These are phyloP conservation scores for Quercus tomentella DNA, from an alignment of 331 rosid species.

Conservation along the genomic window DNA sequence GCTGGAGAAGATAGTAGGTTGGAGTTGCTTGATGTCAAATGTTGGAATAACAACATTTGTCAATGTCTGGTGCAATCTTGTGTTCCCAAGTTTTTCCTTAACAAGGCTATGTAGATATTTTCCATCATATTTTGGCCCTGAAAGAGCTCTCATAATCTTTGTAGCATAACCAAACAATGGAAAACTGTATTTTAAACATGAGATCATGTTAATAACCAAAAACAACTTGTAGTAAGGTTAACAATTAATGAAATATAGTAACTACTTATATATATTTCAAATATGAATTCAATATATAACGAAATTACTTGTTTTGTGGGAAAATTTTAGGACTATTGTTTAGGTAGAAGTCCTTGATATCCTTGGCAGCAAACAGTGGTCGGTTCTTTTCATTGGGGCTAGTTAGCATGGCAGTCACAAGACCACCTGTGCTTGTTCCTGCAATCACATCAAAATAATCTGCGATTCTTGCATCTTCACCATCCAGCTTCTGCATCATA, in stretches of 20 bases:
- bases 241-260: no score
- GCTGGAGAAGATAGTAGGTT: constrained; percentile 45
- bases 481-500: constrained; percentile 32
- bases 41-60: constrained; percentile 50
- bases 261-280: no score
- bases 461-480: constrained; percentile 43
- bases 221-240: no score
- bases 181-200: background rate
- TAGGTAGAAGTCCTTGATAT: constrained; percentile 48
- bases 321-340: constrained; percentile 43
- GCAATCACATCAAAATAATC: constrained; percentile 52
- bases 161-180: constrained; percentile 1
- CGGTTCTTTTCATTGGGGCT: constrained; percentile 44
- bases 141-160: constrained; percentile 28
- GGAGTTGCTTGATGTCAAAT: constrained; percentile 43
- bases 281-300: background rate
- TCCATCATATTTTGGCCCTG: constrained; percentile 54
- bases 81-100: constrained; percentile 32
- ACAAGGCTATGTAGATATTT: constrained; percentile 40
- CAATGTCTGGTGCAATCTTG: constrained; percentile 30
- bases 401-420: constrained; percentile 43
- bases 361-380: constrained; percentile 42
- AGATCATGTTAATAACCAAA: no score
- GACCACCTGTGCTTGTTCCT: constrained; percentile 57
- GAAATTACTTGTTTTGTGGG: constrained; percentile 31